Evolutionary conservation across 2,329 filamentous ascomycete species (phyloP).

Genomic region (Passalora sequoiae): DNA sequence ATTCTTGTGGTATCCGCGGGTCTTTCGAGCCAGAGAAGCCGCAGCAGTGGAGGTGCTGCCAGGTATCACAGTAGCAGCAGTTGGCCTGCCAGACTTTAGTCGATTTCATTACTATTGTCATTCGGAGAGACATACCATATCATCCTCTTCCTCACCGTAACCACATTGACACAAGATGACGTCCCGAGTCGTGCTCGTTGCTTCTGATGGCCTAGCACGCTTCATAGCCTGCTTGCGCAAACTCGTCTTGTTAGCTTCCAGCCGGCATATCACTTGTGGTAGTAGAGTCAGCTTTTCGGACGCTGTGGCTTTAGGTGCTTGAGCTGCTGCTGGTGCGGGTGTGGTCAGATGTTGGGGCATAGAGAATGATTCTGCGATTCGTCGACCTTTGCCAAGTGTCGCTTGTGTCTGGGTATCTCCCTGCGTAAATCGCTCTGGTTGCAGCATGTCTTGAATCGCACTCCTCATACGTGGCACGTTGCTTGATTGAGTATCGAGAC

Average conservation of each 20-base stretch:
- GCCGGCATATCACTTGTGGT: slow-evolving; percentile 10
- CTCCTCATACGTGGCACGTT: slow-evolving; percentile 24
- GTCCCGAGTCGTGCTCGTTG: slow-evolving; percentile 13
- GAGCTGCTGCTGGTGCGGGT: not conserved
- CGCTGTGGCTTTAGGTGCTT: not conserved
- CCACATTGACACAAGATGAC: slow-evolving; percentile 41
- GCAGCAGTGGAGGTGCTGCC: slow-evolving; percentile 46
- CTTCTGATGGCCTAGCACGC: slow-evolving; percentile 11
- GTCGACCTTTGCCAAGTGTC: not conserved
- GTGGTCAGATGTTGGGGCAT: not conserved
- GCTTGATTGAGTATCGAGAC: slow-evolving; percentile 22
- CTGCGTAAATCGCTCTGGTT: slow-evolving; percentile 28
- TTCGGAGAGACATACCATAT: slow-evolving; percentile 40
- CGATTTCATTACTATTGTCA: not conserved
- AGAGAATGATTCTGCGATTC: not conserved
- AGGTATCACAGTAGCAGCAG: slow-evolving; percentile 42
- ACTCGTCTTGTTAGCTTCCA: slow-evolving; percentile 9
- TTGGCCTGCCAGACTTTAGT: slow-evolving; percentile 33
- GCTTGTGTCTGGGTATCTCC: slow-evolving; percentile 31
- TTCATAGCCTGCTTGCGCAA: slow-evolving; percentile 17
- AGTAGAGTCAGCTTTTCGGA: slow-evolving; percentile 12
- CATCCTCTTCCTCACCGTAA: slow-evolving; percentile 35
- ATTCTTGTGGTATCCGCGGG: slow-evolving; percentile 28
- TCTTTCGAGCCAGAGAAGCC: slow-evolving; percentile 39
- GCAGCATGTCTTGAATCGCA: slow-evolving; percentile 26